Base-by-base conservation (phyloP, 1,284 basidiomycete species). In the Boletellus deceptivus region DNA sequence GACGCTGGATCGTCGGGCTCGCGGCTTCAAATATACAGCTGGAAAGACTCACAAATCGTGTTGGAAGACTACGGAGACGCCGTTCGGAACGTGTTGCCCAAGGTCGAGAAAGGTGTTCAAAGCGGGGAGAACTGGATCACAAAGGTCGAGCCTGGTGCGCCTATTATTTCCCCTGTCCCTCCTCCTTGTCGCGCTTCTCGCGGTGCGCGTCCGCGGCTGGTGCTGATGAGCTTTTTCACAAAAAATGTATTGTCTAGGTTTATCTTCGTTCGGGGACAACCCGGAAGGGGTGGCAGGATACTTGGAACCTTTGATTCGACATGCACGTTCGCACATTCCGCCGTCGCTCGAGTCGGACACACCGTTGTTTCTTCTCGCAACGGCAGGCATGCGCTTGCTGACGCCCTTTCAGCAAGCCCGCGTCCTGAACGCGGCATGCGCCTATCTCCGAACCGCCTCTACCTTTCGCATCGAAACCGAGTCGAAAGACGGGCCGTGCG, bases 1-100 rank as follows among this genome's bases (percentile, higher is more conserved):
- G 96, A 99, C 75, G 96, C 96, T 62, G 96, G 96, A 57, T 97
- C 93, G 64, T 98, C 94, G 11, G 96, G 96, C 34, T 98, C 95
- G 6, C 80, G 97, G 44, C 78, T 98, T 43, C 95, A 97, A 71
- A 93, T 99, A 59, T 99, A 99, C 75, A 94, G 91, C 64, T 99
- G 96, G 96, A 85, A 81, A 57, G 90, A 98, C 68, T 84, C 93
- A 17, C 78, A 82, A 48, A 70, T 78, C 14, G 72, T 80, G 20
- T 69, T 72, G 5, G 58, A 75, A 46, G 71, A 76, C 37, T 70
- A 76, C 48, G 78, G 73, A 39, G 74, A 74, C 48, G 63, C 69
- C 14, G 73, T 79, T 4, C 72, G 74, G 13, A 67, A 74, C 53
- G 69, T 72, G 16, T 71, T 98, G 24, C 93, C 93, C 22, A 83